phyloP scores from a whole-genome alignment of 2,329 filamentous ascomycete species.

The Colletotrichum paranaense region DNA sequence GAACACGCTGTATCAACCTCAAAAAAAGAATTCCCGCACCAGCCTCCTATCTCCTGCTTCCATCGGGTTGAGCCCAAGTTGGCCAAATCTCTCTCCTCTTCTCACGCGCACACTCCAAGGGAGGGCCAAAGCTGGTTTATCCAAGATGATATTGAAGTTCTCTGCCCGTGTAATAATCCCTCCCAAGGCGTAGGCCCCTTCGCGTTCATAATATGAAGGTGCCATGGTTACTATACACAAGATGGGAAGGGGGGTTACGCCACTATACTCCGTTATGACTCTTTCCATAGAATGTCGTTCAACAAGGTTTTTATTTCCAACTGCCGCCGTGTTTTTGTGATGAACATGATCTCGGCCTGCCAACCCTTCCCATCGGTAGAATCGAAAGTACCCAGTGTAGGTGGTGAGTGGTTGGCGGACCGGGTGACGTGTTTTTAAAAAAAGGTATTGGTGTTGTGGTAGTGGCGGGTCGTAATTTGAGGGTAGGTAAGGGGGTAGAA shows the following conservation, averaged over 20 bases:
- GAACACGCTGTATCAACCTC: conserved; percentile 12
- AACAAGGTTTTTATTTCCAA: conserved; percentile 3
- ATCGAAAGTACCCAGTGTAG: conserved; percentile 10
- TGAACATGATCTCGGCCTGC: conserved; percentile 4
- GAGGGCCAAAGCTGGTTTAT: background rate
- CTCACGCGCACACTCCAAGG: background rate
- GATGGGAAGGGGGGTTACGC: conserved; percentile 17
- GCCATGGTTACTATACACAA: conserved; percentile 34
- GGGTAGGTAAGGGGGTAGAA: too few species aligned
- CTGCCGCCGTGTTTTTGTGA: conserved; percentile 16
- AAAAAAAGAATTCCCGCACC: background rate
- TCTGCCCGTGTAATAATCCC: background rate
- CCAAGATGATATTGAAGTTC: background rate
- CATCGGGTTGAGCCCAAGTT: background rate
- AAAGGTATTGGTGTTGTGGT: background rate
- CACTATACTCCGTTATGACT: conserved; percentile 27
- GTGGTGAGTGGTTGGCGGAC: background rate
- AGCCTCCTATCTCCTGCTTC: background rate
- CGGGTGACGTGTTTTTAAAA: conserved; percentile 1
- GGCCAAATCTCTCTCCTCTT: background rate
- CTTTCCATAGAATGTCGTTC: conserved; percentile 32
- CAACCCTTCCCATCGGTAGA: conserved; percentile 13
- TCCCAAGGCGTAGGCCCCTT: background rate
- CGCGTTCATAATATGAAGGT: conserved; percentile 25
- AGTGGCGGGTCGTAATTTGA: background rate